These are phyloP conservation scores for Colletotrichum musae DNA, from an alignment of 2,329 filamentous ascomycete genomes.

Conservation along the genomic window DNA sequence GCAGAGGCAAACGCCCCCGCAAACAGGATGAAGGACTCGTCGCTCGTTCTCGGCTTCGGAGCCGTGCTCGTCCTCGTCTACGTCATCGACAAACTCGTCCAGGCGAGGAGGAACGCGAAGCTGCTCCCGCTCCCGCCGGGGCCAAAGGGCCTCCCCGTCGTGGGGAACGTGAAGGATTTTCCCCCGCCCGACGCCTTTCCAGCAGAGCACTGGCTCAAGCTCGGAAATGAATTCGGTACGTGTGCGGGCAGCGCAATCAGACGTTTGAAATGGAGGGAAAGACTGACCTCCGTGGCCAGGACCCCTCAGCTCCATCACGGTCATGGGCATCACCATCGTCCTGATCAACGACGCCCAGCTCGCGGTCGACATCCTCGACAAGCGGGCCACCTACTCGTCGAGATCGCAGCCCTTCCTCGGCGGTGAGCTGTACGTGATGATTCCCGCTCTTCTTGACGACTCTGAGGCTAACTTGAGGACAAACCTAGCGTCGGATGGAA, in stretches of 20 bases:
- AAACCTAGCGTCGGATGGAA: neutral
- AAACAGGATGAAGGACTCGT: neutral
- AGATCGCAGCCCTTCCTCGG: constrained; percentile 51
- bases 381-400: constrained; percentile 51
- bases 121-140: constrained; percentile 42
- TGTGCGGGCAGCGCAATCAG: too few relatives aligned
- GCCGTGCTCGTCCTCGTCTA: neutral
- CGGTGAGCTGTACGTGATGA: constrained; percentile 55
- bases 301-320: constrained; percentile 50
- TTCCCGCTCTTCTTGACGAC: too few relatives aligned
- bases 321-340: constrained; percentile 57
- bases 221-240: constrained; percentile 50
- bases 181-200: constrained; percentile 51
- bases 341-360: constrained; percentile 55
- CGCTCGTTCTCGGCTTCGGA: constrained; percentile 4
- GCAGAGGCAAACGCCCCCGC: neutral
- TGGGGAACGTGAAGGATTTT: constrained; percentile 63
- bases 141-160: constrained; percentile 53
- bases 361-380: constrained; percentile 55
- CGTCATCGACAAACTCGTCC: neutral
- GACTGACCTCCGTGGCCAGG: constrained; percentile 19
- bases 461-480: too few relatives aligned
- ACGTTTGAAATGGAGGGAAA: too few relatives aligned
- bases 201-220: constrained; percentile 51
- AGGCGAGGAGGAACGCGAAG: neutral